Conservation (phyloP, 495 filamentous ascomycete species). For the Trichoderma virens region DNA sequence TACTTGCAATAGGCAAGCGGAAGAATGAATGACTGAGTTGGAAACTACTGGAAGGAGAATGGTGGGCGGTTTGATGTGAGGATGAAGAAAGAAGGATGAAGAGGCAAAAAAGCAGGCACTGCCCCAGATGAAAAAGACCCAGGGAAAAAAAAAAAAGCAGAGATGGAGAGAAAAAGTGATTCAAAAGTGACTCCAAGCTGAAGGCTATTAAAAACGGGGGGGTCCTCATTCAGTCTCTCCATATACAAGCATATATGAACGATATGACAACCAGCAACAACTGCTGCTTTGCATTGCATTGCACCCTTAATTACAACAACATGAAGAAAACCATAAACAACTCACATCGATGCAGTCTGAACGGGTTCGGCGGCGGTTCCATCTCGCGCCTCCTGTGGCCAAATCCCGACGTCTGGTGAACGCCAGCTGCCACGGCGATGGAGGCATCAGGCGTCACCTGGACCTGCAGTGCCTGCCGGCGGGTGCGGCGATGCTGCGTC, state of each 20-base stretch:
- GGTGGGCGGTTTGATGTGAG: too few relatives aligned
- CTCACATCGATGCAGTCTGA: slow-evolving; percentile 10
- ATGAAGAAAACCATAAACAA: neutral
- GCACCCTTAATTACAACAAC: too few relatives aligned
- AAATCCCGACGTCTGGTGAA: neutral
- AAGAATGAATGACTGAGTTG: neutral
- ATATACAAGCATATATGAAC: neutral
- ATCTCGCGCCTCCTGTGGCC: neutral
- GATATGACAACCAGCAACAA: too few relatives aligned
- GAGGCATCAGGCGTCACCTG: slow-evolving; percentile 5
- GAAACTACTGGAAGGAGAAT: neutral
- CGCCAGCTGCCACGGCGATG: neutral
- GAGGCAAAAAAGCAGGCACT: neutral
- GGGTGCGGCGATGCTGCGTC: neutral
- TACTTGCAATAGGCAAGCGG: neutral
- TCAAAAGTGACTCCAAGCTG: neutral
- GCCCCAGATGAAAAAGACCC: neutral
- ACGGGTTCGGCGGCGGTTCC: slow-evolving; percentile 7
- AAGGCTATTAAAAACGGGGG: neutral
- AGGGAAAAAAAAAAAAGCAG: neutral
- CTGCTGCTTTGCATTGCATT: too few relatives aligned
- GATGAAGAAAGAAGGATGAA: neutral
- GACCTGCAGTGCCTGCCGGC: neutral
- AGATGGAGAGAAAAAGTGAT: neutral
- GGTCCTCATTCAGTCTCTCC: neutral